Evolutionary conservation across 768 basidiomycete genomes (phyloP).

Genomic region (Trametes villosa): DNA sequence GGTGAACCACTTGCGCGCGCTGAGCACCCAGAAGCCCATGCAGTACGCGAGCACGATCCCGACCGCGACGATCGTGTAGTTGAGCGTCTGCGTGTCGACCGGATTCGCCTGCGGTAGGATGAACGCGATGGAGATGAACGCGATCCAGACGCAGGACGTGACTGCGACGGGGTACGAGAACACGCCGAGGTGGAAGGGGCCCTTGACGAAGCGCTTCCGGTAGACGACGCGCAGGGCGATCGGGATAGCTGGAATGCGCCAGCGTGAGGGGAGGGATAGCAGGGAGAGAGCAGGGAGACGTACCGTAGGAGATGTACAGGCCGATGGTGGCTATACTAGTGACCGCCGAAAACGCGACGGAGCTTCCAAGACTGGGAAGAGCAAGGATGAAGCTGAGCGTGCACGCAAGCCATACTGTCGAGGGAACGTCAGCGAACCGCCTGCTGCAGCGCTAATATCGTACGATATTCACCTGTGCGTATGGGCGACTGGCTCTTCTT

Average conservation of each 20-base stretch:
- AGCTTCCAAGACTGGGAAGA: constrained; percentile 72
- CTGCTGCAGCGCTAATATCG: constrained; percentile 1
- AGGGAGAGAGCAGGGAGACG: constrained; percentile 4
- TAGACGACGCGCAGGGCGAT: constrained; percentile 71
- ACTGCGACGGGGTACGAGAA: constrained; percentile 66
- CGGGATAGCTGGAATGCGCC: constrained; percentile 52
- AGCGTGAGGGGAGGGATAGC: not conserved
- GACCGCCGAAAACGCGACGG: constrained; percentile 66
- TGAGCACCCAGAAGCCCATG: constrained; percentile 70
- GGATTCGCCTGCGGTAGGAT: constrained; percentile 74
- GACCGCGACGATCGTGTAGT: constrained; percentile 77
- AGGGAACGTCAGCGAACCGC: not conserved
- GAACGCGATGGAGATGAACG: constrained; percentile 74
- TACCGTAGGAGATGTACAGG: constrained; percentile 75
- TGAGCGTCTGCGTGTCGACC: constrained; percentile 71
- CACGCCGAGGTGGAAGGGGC: constrained; percentile 72
- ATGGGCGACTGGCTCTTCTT: constrained; percentile 62
- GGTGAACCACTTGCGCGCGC: constrained; percentile 73
- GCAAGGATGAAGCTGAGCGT: constrained; percentile 76
- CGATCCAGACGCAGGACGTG: constrained; percentile 66
- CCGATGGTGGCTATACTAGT: constrained; percentile 74
- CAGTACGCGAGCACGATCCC: constrained; percentile 71
- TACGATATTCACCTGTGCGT: constrained; percentile 67
- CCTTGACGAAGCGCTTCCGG: constrained; percentile 59
- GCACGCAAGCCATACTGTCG: constrained; percentile 78